Conservation (phyloP, 2,329 filamentous ascomycete genomes). For the Colletotrichum lentis region DNA sequence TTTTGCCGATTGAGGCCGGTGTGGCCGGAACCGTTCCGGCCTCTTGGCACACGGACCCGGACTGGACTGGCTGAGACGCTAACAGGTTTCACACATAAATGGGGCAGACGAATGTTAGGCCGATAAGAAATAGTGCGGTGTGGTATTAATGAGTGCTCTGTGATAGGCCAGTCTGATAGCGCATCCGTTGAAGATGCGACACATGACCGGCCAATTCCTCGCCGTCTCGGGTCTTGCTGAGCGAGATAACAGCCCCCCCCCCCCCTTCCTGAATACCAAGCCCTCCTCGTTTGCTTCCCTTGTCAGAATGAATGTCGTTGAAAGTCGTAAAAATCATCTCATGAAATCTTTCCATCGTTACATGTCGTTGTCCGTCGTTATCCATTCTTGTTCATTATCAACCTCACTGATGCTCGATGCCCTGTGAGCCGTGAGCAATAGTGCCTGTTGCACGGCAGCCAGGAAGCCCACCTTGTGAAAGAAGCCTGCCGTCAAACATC, state of each 20-base stretch:
- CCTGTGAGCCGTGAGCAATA: neutral
- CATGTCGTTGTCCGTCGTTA: neutral
- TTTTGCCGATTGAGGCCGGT: conserved; percentile 36
- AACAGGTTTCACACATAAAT: conserved; percentile 26
- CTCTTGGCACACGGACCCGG: conserved; percentile 32
- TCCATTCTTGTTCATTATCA: neutral
- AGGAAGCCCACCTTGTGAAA: neutral
- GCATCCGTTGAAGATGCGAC: conserved; percentile 25
- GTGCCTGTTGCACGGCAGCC: neutral
- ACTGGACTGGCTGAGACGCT: conserved; percentile 29
- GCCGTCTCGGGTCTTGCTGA: neutral
- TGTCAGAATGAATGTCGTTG: conserved; percentile 10
- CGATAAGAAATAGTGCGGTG: conserved; percentile 11
- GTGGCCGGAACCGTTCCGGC: conserved; percentile 38
- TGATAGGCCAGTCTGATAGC: conserved; percentile 1
- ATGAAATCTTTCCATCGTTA: neutral
- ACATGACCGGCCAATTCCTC: neutral
- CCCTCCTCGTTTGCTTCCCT: neutral
- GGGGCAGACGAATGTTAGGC: conserved; percentile 18
- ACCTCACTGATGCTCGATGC: neutral
- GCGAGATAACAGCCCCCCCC: neutral
- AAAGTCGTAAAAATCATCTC: conserved; percentile 4
- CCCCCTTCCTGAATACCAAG: neutral
- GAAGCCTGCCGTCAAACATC: neutral
- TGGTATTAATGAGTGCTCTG: conserved; percentile 22